Evolutionary conservation across 2,329 filamentous ascomycete species (phyloP).

Genomic region (Aspergillus sp.): DNA sequence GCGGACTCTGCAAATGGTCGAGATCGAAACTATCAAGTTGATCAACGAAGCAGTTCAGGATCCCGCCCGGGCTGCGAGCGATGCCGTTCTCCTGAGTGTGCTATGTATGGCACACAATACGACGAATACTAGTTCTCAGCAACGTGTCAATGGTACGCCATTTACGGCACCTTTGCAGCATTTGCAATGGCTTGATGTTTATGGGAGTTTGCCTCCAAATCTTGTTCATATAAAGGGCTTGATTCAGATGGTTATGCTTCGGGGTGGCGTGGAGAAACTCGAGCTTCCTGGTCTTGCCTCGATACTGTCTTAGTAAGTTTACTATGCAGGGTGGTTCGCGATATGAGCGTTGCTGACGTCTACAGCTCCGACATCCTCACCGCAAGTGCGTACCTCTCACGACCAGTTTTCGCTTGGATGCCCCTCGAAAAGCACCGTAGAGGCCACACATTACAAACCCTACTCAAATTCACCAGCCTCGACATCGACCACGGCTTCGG

Average conservation of each 20-base stretch:
- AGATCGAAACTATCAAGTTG: slow-evolving; percentile 29
- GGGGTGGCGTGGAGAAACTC: slow-evolving; percentile 32
- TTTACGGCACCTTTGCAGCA: slow-evolving; percentile 29
- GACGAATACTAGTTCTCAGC: slow-evolving; percentile 13
- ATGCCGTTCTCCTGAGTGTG: slow-evolving; percentile 31
- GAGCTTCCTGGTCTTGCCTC: slow-evolving; percentile 30
- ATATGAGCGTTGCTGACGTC: not conserved
- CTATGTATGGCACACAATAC: slow-evolving; percentile 30
- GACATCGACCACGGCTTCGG: slow-evolving; percentile 21
- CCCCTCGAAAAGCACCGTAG: slow-evolving; percentile 15
- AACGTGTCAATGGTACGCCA: slow-evolving; percentile 14
- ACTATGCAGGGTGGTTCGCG: no score
- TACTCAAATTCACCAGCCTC: slow-evolving; percentile 19
- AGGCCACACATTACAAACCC: slow-evolving; percentile 14
- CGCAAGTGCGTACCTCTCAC: slow-evolving; percentile 15
- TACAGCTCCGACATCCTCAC: slow-evolving; percentile 24
- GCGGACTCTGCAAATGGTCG: slow-evolving; percentile 18
- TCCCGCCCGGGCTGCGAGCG: slow-evolving; percentile 23
- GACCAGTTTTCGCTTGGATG: slow-evolving; percentile 22
- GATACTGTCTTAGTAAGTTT: slow-evolving; percentile 32
- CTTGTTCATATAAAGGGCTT: slow-evolving; percentile 30
- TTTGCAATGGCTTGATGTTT: slow-evolving; percentile 32
- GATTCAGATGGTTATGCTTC: slow-evolving; percentile 28
- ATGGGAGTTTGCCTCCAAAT: slow-evolving; percentile 28
- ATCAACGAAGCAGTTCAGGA: slow-evolving; percentile 30